Percentiles rank a stretch among this genome's conserved stretches.
phyloP scores from a whole-genome alignment of 805 yeast species.

The Wickerhamiella brachini region DNA sequence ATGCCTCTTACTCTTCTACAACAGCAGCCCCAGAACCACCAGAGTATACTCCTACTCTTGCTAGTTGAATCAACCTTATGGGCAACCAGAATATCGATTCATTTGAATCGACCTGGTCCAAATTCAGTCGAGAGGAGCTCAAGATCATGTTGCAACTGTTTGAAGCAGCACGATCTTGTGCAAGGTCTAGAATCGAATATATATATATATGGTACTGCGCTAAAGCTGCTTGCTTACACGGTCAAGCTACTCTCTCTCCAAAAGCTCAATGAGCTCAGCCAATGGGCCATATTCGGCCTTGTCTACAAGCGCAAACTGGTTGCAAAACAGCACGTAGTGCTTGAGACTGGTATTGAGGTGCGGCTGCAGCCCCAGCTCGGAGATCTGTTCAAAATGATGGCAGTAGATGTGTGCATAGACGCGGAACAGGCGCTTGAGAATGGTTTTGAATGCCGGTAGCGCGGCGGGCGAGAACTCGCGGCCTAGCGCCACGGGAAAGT shows the following conservation, averaged over 20 bases:
- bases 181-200: no score
- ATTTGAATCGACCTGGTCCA: no score
- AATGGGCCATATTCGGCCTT: slow-evolving; percentile 85
- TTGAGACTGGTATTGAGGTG: slow-evolving; percentile 88
- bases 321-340: slow-evolving; percentile 79
- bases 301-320: slow-evolving; percentile 66
- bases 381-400: slow-evolving; percentile 91
- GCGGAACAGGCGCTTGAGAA: slow-evolving; percentile 80
- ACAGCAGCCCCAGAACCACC: not conserved
- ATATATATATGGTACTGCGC: no score
- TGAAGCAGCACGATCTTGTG: no score
- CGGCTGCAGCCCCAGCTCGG: slow-evolving; percentile 82
- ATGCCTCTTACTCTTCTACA: not conserved
- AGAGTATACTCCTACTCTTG: not conserved
- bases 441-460: slow-evolving; percentile 63
- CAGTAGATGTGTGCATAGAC: slow-evolving; percentile 96
- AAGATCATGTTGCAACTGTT: no score
- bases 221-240: no score
- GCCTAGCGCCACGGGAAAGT: slow-evolving; percentile 81
- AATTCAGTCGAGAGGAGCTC: no score
- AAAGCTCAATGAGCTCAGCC: slow-evolving; percentile 61
- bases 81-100: no score
- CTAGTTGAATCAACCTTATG: no score
- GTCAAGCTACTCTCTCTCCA: slow-evolving; percentile 33
- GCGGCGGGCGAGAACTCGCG: slow-evolving; percentile 87